phyloP scores from a whole-genome alignment of 31 red algal genomes.

The Asparagopsis taxiformis region DNA sequence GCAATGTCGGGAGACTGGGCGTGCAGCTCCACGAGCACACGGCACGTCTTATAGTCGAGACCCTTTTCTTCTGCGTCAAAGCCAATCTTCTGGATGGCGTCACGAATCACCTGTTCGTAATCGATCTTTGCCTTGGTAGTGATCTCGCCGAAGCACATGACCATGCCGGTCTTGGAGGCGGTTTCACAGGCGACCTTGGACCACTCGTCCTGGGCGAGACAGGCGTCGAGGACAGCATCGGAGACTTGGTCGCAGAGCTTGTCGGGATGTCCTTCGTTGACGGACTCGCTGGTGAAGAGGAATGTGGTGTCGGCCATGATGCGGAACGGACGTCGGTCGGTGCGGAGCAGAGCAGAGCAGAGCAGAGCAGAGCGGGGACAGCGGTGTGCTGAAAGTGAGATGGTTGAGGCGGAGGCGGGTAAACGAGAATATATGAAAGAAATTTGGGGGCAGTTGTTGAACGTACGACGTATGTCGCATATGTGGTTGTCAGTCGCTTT shows the following conservation, averaged over 20 bases:
- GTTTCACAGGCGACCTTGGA: constrained; percentile 97
- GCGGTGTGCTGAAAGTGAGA: neutral
- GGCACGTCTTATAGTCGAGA: constrained; percentile 92
- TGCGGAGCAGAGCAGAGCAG: neutral
- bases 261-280: constrained; percentile 99
- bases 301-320: constrained; percentile 35
- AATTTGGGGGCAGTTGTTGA: constrained; percentile 9
- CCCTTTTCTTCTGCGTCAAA: constrained; percentile 96
- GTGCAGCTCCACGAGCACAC: constrained; percentile 80
- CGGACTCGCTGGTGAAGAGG: constrained; percentile 98
- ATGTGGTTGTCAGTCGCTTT: too few species aligned
- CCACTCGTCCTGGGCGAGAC: constrained; percentile 83
- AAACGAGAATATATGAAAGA: neutral
- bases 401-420: neutral
- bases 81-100: constrained; percentile 92
- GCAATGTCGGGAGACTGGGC: constrained; percentile 95
- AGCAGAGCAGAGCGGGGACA: neutral
- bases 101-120: constrained; percentile 85
- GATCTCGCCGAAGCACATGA: constrained; percentile 96
- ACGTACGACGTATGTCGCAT: neutral
- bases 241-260: constrained; percentile 98
- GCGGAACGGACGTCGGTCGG: neutral
- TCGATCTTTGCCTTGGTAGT: constrained; percentile 89
- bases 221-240: constrained; percentile 96
- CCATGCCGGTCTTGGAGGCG: constrained; percentile 89